Base-by-base conservation (phyloP, 129 eudicot genomes). In the Smallanthus sonchifolius region DNA sequence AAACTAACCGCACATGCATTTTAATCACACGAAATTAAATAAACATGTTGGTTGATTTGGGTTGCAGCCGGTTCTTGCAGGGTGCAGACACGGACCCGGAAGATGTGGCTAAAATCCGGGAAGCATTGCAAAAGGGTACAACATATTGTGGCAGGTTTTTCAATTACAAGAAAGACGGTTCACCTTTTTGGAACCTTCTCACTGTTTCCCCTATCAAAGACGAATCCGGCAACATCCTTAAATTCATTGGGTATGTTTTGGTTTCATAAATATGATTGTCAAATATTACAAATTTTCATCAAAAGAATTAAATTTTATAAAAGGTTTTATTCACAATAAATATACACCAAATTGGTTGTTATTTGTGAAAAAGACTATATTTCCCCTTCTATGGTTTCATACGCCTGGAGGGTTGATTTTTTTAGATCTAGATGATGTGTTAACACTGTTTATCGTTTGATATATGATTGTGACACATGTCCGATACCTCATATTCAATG, bases 201-300 rank as follows among this genome's bases (percentile, higher is more conserved):
- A 94, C 98, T 2, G 89, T 94, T 82, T 77, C 98, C 13, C 98
- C 98, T 2, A 94, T 94, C 83, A 94, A 94, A 72, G 98, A 94
- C 83, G 98, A 94, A 74, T 75, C 82, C 14, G 97, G 96, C 52
- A 94, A 85, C 81, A 89, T 84, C 63, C 98, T 94, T 80, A 94
- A 94, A 81, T 91, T 82, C 78, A 94, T 94, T n/a, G 97, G 98
- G 98, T 94, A 54, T 55, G 82, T 74, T 60, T 64, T 30, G 7
- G 42, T 60, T 17, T 17, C 7, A 7, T 7, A 0, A 24, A 24
- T 1, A 4, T 30, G 17, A 34, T 13, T 11, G 36, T 2, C 4
- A 30, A 9, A 7, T 14, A 7, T 52, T 20, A 5, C 0, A 24
- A 57, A 24, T 10, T 8, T 1, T 55, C 30, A 30, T 7, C 13